Percentiles rank a stretch among this genome's conserved stretches.
phyloP scores from a whole-genome alignment of 345 rosid genomes.

The Salix suchowensis region DNA sequence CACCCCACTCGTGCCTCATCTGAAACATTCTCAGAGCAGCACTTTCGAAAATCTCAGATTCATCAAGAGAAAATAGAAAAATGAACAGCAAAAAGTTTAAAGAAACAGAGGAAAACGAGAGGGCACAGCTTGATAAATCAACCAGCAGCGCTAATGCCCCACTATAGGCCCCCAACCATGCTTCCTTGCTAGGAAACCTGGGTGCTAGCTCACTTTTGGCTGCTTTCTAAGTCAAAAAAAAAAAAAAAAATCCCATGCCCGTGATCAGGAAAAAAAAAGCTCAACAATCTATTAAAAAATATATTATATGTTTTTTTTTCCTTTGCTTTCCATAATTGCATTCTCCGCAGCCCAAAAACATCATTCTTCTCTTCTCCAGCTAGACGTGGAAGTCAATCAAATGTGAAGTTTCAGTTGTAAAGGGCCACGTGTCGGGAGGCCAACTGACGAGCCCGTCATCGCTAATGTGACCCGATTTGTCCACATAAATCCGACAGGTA shows the following conservation, averaged over 20 bases:
- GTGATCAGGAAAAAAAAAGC: background rate
- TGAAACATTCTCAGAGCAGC: background rate
- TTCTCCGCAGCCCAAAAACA: background rate
- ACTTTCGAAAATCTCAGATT: background rate
- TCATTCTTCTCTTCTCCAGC: background rate
- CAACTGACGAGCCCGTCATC: slow-evolving; percentile 20
- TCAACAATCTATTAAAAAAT: background rate
- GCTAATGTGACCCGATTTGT: slow-evolving; percentile 8
- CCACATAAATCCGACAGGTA: slow-evolving; percentile 11
- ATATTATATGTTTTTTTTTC: background rate
- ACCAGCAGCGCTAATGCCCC: background rate
- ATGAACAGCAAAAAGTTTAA: background rate
- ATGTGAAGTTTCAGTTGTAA: background rate
- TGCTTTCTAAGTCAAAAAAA: slow-evolving; percentile 27
- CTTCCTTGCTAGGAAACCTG: slow-evolving; percentile 25
- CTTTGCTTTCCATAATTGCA: background rate
- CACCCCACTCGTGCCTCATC: background rate
- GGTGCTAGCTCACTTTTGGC: slow-evolving; percentile 14
- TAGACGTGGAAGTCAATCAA: slow-evolving; percentile 11
- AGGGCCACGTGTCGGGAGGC: slow-evolving; percentile 14
- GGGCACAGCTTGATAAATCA: background rate
- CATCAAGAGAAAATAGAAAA: background rate
- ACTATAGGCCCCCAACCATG: slow-evolving; percentile 26
- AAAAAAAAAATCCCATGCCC: background rate
- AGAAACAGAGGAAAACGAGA: too few relatives aligned